phyloP scores from a whole-genome alignment of 2,329 filamentous ascomycete genomes.

The Exophiala alcalophila region DNA sequence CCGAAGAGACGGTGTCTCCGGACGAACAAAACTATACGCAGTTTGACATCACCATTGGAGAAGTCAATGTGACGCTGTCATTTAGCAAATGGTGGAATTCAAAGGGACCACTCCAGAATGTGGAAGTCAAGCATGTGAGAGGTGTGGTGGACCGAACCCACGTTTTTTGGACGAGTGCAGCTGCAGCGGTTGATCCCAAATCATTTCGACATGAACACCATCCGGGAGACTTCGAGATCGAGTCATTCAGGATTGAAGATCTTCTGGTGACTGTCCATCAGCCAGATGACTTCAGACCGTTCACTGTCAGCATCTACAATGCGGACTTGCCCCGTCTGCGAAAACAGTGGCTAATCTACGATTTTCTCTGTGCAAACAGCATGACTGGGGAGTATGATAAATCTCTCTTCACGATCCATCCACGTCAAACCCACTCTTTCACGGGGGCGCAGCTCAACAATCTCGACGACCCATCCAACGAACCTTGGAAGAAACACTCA shows the following conservation, averaged over 20 bases:
- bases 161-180: constrained; percentile 67
- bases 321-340: constrained; percentile 89
- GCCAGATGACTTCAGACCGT: constrained; percentile 86
- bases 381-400: constrained; percentile 96
- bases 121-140: constrained; percentile 89
- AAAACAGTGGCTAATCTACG: constrained; percentile 97
- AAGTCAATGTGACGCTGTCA: constrained; percentile 91
- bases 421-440: constrained; percentile 80
- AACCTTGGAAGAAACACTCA: constrained; percentile 93
- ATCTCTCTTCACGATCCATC: constrained; percentile 95
- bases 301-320: constrained; percentile 90
- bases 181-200: constrained; percentile 71
- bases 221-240: constrained; percentile 93
- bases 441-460: constrained; percentile 61
- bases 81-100: constrained; percentile 99
- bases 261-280: constrained; percentile 88
- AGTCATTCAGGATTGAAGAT: constrained; percentile 94
- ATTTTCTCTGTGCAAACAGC: constrained; percentile 90
- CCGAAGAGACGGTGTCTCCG: constrained; percentile 45
- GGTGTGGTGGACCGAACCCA: constrained; percentile 89
- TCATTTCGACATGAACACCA: constrained; percentile 84
- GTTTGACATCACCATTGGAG: constrained; percentile 91
- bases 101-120: constrained; percentile 83
- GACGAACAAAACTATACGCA: constrained; percentile 98
- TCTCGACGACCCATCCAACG: constrained; percentile 46